Percentiles rank a stretch among this genome's conserved stretches.
phyloP scores from a whole-genome alignment of 768 basidiomycete species.

The Phylloporus scabripes region DNA sequence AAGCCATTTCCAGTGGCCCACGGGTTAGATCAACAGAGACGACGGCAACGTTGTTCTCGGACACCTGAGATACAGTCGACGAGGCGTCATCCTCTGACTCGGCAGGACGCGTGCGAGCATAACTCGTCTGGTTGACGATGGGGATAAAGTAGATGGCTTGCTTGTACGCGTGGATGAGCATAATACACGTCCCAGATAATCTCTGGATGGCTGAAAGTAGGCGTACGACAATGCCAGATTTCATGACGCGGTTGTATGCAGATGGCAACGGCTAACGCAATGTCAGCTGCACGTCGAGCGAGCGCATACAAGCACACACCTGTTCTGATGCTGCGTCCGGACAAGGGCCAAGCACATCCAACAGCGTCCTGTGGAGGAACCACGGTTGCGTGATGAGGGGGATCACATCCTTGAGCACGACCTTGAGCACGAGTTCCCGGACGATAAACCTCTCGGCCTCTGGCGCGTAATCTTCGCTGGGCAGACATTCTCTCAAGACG shows the following conservation, averaged over 20 bases:
- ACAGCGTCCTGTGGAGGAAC: constrained; percentile 73
- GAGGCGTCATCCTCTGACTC: neutral
- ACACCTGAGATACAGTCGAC: constrained; percentile 19
- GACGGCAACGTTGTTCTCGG: constrained; percentile 2
- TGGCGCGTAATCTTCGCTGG: constrained; percentile 71
- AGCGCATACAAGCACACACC: constrained; percentile 8
- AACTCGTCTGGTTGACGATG: constrained; percentile 47
- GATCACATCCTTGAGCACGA: constrained; percentile 62
- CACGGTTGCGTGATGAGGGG: constrained; percentile 79
- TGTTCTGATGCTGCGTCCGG: constrained; percentile 21
- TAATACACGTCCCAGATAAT: constrained; percentile 63
- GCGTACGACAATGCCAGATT: constrained; percentile 57
- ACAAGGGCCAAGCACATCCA: constrained; percentile 57
- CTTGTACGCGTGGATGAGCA: constrained; percentile 63
- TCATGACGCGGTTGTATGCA: constrained; percentile 24
- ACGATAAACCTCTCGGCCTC: constrained; percentile 71
- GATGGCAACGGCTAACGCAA: constrained; percentile 25
- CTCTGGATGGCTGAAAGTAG: constrained; percentile 71
- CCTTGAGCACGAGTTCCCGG: constrained; percentile 77
- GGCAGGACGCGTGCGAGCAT: neutral
- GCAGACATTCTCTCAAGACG: constrained; percentile 67
- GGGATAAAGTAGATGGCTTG: constrained; percentile 60
- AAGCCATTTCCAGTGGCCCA: constrained; percentile 41
- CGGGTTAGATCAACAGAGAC: constrained; percentile 34
- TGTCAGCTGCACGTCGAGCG: neutral